These are phyloP conservation scores for Priceomyces haplophilus DNA, from an alignment of 805 yeast species.

Conservation along the genomic window DNA sequence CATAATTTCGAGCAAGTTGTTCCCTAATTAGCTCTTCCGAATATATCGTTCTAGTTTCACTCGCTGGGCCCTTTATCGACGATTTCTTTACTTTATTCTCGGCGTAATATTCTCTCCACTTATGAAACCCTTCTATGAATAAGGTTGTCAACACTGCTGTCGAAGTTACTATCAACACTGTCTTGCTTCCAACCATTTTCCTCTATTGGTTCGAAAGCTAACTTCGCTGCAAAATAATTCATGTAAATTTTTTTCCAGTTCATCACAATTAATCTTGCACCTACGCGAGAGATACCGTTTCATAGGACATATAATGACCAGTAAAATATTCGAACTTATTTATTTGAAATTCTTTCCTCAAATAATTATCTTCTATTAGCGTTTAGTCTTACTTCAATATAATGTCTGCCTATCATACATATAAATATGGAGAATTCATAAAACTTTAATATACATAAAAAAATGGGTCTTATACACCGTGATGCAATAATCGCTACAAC, in stretches of 20 bases:
- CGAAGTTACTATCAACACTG: slow-evolving; percentile 17
- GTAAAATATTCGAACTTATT: too few species aligned
- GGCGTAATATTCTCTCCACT: slow-evolving; percentile 9
- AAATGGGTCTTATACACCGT: too few species aligned
- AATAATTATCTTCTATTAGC: too few species aligned
- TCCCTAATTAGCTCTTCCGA: slow-evolving; percentile 77
- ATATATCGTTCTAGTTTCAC: slow-evolving; percentile 16
- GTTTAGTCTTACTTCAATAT: too few species aligned
- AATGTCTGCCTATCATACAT: too few species aligned
- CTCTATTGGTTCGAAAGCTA: not conserved
- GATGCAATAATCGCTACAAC: slow-evolving; percentile 34
- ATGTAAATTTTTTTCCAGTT: not conserved
- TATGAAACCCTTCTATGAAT: slow-evolving; percentile 34
- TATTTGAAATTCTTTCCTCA: too few species aligned
- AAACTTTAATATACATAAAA: not conserved
- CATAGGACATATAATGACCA: too few species aligned
- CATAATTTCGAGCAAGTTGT: slow-evolving; percentile 91
- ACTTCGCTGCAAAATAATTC: not conserved
- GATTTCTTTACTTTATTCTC: not conserved
- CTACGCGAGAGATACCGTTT: not conserved
- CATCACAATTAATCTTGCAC: not conserved
- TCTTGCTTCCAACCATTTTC: slow-evolving; percentile 1
- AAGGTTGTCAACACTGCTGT: slow-evolving; percentile 33
- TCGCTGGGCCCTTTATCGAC: slow-evolving; percentile 1
- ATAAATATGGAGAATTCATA: not conserved